Conservation (phyloP, 1,139 yeast genomes). For the Sugiyamaella novakii region DNA sequence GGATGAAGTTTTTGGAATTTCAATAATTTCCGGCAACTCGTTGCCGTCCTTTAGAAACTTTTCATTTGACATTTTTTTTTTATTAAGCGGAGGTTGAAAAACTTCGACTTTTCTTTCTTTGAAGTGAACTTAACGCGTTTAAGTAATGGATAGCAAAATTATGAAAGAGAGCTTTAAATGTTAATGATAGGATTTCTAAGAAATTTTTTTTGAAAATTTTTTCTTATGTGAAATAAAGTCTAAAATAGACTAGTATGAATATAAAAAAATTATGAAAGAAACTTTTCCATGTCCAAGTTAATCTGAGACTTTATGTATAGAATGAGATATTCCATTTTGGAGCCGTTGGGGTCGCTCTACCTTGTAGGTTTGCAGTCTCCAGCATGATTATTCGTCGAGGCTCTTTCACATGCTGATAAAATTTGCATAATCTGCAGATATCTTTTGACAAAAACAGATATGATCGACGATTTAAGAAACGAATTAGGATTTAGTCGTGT, state of each 20-base stretch:
- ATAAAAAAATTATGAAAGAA: too few species aligned
- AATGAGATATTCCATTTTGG: neutral
- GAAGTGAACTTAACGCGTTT: too few species aligned
- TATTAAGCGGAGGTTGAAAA: too few species aligned
- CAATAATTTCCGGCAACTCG: constrained; percentile 5
- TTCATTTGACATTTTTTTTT: constrained; percentile 12
- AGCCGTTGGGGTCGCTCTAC: constrained; percentile 3
- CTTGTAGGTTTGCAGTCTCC: neutral
- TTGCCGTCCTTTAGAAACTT: neutral
- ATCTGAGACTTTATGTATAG: too few species aligned
- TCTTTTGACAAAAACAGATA: neutral
- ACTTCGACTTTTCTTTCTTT: too few species aligned
- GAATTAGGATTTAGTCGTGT: neutral
- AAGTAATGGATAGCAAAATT: too few species aligned
- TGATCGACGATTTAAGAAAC: neutral
- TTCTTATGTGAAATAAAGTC: too few species aligned
- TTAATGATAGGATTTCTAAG: too few species aligned
- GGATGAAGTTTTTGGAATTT: constrained; percentile 11
- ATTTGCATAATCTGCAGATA: constrained; percentile 10
- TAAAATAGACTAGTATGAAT: too few species aligned
- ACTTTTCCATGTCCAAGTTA: too few species aligned
- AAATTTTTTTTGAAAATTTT: too few species aligned
- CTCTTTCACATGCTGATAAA: constrained; percentile 7
- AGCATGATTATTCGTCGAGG: neutral
- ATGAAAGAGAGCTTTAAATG: too few species aligned